phyloP scores from a whole-genome alignment of 441 rosid genomes.

The Croton laevigatus region DNA sequence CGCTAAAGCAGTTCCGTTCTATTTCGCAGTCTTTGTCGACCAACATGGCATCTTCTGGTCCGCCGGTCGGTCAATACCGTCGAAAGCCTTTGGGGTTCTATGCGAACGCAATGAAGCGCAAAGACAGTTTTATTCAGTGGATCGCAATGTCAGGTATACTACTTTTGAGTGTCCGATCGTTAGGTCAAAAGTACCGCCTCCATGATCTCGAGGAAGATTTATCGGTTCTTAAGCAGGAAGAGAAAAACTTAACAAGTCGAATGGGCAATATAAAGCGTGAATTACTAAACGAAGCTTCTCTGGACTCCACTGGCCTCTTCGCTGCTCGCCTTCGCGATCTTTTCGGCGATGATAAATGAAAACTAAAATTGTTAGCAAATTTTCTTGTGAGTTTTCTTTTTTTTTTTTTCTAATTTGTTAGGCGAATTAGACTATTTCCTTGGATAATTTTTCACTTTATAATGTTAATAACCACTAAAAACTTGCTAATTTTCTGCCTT shows the following conservation, averaged over 20 bases:
- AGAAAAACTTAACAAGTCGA: slow-evolving; percentile 45
- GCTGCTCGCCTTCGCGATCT: slow-evolving; percentile 71
- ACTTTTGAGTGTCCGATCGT: slow-evolving; percentile 67
- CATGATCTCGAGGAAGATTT: slow-evolving; percentile 67
- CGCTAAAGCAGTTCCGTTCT: not conserved
- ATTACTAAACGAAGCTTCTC: slow-evolving; percentile 69
- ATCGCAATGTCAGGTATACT: slow-evolving; percentile 71
- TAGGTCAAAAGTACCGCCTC: slow-evolving; percentile 73
- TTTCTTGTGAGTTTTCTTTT: not conserved
- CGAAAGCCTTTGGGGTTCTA: slow-evolving; percentile 39
- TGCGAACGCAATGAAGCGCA: slow-evolving; percentile 50
- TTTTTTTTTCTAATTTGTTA: not conserved
- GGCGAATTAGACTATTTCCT: not conserved
- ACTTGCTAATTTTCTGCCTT: not conserved
- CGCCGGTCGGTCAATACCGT: slow-evolving; percentile 35
- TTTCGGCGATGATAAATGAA: slow-evolving; percentile 45
- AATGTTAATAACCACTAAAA: not conserved
- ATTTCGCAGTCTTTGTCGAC: slow-evolving; percentile 2
- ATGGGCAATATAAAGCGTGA: slow-evolving; percentile 50
- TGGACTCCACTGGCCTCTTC: slow-evolving; percentile 64
- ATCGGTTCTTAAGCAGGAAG: slow-evolving; percentile 55
- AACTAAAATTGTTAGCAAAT: not conserved
- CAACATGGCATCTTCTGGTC: slow-evolving; percentile 38
- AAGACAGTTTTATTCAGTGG: slow-evolving; percentile 61
- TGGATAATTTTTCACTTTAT: not conserved